Conservation (phyloP, 2,329 filamentous ascomycete genomes). For the Elsinoe batatas region DNA sequence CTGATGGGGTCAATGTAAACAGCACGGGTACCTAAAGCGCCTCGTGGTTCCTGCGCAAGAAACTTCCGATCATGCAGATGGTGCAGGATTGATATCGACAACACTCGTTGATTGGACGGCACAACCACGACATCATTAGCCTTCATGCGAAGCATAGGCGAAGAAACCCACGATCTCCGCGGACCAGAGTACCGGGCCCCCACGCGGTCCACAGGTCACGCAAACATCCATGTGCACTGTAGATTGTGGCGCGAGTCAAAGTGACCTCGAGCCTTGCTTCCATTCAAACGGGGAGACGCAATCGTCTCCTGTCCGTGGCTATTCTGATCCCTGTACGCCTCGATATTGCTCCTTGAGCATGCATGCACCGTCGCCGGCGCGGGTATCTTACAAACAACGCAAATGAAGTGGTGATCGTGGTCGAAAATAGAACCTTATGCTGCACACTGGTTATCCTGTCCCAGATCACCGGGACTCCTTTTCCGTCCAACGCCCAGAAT, state of each 20-base stretch:
- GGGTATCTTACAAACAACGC: slow-evolving; percentile 9
- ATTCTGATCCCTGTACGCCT: neutral
- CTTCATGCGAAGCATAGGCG: slow-evolving; percentile 6
- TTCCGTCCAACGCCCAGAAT: neutral
- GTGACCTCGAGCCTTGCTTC: neutral
- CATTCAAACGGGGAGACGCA: neutral
- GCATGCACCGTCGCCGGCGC: neutral
- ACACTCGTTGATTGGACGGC: neutral
- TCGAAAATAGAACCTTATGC: neutral
- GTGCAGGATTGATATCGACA: neutral
- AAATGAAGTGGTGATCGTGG: neutral
- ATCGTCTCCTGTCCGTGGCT: neutral
- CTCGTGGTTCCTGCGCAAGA: neutral
- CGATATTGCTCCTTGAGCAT: neutral
- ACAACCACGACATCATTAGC: neutral
- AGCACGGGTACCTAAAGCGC: neutral
- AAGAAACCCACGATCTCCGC: neutral
- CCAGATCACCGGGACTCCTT: neutral
- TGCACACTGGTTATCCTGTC: neutral
- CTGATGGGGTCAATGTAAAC: neutral
- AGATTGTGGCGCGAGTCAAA: slow-evolving; percentile 9
- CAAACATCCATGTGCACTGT: slow-evolving; percentile 10
- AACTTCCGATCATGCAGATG: neutral
- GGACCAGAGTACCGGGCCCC: slow-evolving; percentile 2
- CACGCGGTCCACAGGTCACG: slow-evolving; percentile 6